phyloP scores from a whole-genome alignment of 371 early-diverging fungal genomes.

The Rhizopus stolonifer region DNA sequence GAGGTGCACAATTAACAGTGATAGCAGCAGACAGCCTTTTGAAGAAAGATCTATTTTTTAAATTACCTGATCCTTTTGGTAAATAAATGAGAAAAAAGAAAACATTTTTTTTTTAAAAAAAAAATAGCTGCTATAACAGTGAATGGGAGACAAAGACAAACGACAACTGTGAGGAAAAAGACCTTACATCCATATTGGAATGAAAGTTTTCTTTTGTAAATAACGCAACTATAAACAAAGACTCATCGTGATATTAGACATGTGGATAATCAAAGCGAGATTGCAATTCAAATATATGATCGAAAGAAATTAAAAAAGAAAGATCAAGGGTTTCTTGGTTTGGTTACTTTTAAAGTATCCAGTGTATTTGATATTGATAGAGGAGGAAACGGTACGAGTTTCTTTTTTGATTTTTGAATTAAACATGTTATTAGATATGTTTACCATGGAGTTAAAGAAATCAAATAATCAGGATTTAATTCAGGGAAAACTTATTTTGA shows the following conservation, averaged over 20 bases:
- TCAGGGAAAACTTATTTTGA: conserved; percentile 82
- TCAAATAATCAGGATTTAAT: conserved; percentile 77
- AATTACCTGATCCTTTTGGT: conserved; percentile 63
- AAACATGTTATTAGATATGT: conserved; percentile 62
- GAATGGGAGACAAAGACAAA: conserved; percentile 81
- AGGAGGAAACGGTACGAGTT: conserved; percentile 68
- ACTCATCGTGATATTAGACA: conserved; percentile 50
- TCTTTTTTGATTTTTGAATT: not conserved
- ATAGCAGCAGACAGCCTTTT: conserved; percentile 91
- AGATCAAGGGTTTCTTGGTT: conserved; percentile 94
- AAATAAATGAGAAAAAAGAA: too few relatives aligned
- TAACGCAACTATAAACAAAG: too few relatives aligned
- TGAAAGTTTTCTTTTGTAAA: conserved; percentile 69
- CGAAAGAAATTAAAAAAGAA: conserved; percentile 94
- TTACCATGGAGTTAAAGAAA: conserved; percentile 84
- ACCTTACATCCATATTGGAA: conserved; percentile 85
- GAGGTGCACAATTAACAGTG: conserved; percentile 57
- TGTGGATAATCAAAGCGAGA: conserved; percentile 73
- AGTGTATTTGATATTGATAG: conserved; percentile 73
- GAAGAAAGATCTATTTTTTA: conserved; percentile 85
- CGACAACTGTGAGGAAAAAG: conserved; percentile 74
- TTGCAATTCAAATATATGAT: conserved; percentile 95
- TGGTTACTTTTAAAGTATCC: conserved; percentile 82
- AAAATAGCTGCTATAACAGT: conserved; percentile 93
- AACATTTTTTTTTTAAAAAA: too few relatives aligned